Evolutionary conservation across 169 alveolate species (phyloP).

Genomic region (Eimeria acervulina): DNA sequence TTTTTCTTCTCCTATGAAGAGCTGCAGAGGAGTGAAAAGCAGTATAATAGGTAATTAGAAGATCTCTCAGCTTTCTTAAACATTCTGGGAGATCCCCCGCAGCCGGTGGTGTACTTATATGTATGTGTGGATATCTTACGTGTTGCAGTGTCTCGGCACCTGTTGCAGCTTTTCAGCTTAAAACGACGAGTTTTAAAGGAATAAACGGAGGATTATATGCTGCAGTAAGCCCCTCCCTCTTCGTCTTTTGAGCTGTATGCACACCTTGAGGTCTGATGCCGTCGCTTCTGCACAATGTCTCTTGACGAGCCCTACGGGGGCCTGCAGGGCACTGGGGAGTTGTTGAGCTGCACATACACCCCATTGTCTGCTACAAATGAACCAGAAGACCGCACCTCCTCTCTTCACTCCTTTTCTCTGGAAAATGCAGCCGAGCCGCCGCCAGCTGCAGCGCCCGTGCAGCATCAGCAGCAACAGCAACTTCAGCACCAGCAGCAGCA

Average conservation of each 20-base stretch:
- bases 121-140: too few relatives aligned
- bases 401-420: not conserved
- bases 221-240: not conserved
- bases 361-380: not conserved
- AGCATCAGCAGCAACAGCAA: conserved; percentile 20
- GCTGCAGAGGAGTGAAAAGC: not conserved
- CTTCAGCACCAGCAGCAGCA: conserved; percentile 31
- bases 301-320: not conserved
- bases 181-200: not conserved
- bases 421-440: not conserved
- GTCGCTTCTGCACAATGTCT: not conserved
- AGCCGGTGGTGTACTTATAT: not conserved
- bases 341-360: not conserved
- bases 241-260: not conserved
- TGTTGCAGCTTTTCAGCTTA: not conserved
- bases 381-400: not conserved
- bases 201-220: not conserved
- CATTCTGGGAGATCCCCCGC: not conserved
- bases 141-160: not conserved
- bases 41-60: too few relatives aligned
- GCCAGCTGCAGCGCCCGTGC: not conserved
- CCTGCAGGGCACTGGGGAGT: not conserved
- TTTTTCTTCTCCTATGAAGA: not conserved
- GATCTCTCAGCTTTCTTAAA: too few relatives aligned
- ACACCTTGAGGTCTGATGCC: not conserved